Percentiles rank a stretch among this genome's conserved stretches.
Conservation (phyloP, 768 basidiomycete genomes). For the Hypsizygus marmoreus region DNA sequence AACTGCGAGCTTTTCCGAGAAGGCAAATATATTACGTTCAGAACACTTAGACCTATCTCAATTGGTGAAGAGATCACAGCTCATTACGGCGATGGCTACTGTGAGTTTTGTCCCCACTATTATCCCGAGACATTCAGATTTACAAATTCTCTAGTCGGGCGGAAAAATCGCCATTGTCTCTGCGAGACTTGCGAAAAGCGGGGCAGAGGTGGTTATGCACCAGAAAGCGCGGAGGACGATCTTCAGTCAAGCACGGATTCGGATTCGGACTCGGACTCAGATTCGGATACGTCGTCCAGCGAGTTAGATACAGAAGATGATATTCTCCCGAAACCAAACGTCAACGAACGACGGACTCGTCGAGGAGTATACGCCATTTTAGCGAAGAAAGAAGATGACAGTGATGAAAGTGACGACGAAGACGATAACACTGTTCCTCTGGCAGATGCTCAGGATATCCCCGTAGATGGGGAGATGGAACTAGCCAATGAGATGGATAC, state of each 20-base stretch:
- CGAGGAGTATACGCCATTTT: conserved; percentile 80
- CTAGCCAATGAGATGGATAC: conserved; percentile 50
- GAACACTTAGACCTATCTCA: conserved; percentile 74
- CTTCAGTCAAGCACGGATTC: conserved; percentile 45
- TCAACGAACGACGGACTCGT: conserved; percentile 80
- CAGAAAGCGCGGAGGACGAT: conserved; percentile 51
- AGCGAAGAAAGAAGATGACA: conserved; percentile 57
- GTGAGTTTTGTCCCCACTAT: conserved; percentile 47
- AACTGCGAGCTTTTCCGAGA: conserved; percentile 89
- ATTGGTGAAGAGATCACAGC: conserved; percentile 88
- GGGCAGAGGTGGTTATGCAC: conserved; percentile 74
- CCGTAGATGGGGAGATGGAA: conserved; percentile 56
- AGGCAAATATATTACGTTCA: conserved; percentile 88
- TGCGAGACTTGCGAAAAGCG: conserved; percentile 86
- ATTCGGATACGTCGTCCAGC: conserved; percentile 41
- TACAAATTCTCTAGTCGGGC: conserved; percentile 48
- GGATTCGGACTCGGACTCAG: conserved; percentile 52
- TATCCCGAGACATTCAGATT: not conserved
- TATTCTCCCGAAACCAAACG: conserved; percentile 37
- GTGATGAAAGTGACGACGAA: conserved; percentile 63
- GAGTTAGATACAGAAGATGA: conserved; percentile 44
- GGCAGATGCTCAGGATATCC: conserved; percentile 46
- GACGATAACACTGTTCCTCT: conserved; percentile 48
- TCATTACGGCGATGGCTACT: conserved; percentile 89
- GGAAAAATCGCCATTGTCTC: conserved; percentile 73